Conservation (phyloP, 2,329 filamentous ascomycete species). For the Fusarium floridanum region DNA sequence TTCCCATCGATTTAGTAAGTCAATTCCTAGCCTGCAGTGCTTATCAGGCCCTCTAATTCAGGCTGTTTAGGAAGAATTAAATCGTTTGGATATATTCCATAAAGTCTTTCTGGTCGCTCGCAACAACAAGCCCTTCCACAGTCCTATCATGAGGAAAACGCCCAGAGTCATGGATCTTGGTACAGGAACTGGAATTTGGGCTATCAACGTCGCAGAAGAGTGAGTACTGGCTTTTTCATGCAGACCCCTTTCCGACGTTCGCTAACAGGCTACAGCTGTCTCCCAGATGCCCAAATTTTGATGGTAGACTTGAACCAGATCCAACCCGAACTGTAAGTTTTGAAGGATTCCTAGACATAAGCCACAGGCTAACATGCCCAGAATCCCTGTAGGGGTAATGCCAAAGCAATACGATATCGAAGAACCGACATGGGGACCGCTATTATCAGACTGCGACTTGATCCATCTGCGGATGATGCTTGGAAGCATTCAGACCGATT, state of each 20-base stretch:
- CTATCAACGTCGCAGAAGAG: constrained; percentile 82
- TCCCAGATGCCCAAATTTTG: constrained; percentile 49
- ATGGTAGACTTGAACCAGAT: constrained; percentile 57
- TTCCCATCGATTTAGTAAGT: constrained; percentile 81
- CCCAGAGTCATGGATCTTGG: constrained; percentile 75
- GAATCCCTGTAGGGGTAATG: constrained; percentile 73
- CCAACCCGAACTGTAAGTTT: constrained; percentile 55
- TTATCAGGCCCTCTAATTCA: constrained; percentile 27
- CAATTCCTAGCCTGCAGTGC: not conserved
- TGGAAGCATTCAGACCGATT: constrained; percentile 77
- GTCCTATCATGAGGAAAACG: constrained; percentile 30
- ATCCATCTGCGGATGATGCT: constrained; percentile 85
- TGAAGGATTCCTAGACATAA: not conserved
- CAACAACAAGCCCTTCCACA: constrained; percentile 53
- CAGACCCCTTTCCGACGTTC: not conserved
- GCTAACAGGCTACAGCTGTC: constrained; percentile 33
- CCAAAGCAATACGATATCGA: constrained; percentile 80
- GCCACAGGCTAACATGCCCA: constrained; percentile 52
- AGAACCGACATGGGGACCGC: constrained; percentile 69
- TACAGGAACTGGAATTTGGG: constrained; percentile 92
- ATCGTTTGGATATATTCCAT: constrained; percentile 86
- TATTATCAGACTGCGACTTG: constrained; percentile 75
- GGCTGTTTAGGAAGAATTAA: constrained; percentile 71
- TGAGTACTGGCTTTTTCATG: constrained; percentile 56
- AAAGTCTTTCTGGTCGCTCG: constrained; percentile 79